These are phyloP conservation scores for Scutellaria baicalensis DNA, from an alignment of 257 asterid genomes.

Conservation along the genomic window DNA sequence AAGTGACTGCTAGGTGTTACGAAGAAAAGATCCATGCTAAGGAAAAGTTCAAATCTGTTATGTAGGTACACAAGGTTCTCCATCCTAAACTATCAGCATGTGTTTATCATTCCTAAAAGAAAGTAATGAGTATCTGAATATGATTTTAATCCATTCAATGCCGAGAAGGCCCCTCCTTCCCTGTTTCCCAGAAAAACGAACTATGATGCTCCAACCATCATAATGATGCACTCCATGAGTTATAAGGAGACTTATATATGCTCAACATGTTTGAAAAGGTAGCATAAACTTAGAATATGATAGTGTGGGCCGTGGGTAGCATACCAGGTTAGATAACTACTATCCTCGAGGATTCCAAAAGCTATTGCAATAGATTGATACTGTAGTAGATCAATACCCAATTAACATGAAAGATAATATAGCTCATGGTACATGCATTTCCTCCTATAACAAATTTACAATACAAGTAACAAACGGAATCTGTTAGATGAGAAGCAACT, in stretches of 20 bases:
- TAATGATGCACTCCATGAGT: background rate
- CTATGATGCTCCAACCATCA: background rate
- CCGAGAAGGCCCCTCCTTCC: background rate
- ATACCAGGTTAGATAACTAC: background rate
- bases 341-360: background rate
- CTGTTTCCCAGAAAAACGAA: background rate
- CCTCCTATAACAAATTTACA: background rate
- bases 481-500: constrained; percentile 25
- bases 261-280: background rate
- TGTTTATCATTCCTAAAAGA: background rate
- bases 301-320: background rate
- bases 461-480: background rate
- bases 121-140: background rate
- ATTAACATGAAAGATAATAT: background rate
- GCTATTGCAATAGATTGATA: background rate
- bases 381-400: background rate
- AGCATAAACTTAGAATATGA: background rate
- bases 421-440: background rate
- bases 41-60: background rate
- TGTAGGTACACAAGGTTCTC: background rate
- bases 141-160: background rate
- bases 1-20: background rate
- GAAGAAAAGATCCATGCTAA: background rate
- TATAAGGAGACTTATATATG: background rate
- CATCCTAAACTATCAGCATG: background rate